phyloP scores from a whole-genome alignment of 192 early-diverging fungal genomes.

The Gigaspora rosea region DNA sequence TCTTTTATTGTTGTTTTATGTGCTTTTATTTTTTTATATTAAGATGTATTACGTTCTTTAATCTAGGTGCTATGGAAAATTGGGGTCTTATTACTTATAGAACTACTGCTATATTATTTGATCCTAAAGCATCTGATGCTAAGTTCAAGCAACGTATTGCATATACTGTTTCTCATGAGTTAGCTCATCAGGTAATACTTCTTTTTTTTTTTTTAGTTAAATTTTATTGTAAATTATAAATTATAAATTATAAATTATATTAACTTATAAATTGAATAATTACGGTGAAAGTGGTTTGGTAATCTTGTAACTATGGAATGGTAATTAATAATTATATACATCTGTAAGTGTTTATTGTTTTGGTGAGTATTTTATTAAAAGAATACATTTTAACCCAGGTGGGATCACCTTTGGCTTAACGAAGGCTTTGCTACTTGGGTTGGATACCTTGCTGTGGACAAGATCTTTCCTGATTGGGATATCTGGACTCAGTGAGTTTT shows the following conservation, averaged over 20 bases:
- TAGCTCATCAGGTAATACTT: conserved; percentile 61
- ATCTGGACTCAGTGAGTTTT: conserved; percentile 69
- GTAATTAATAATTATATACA: background rate
- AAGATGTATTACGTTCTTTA: background rate
- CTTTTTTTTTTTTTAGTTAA: background rate
- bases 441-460: conserved; percentile 82
- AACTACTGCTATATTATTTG: conserved; percentile 80
- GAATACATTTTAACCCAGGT: conserved; percentile 44
- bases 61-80: conserved; percentile 86
- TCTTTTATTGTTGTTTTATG: background rate
- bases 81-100: conserved; percentile 97
- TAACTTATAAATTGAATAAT: background rate
- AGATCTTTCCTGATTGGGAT: conserved; percentile 94
- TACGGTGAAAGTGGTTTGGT: conserved; percentile 70
- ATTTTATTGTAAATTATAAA: background rate
- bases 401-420: conserved; percentile 94
- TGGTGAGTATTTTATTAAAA: background rate
- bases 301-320: conserved; percentile 97
- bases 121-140: conserved; percentile 74
- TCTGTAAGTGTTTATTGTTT: background rate
- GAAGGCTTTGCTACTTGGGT: conserved; percentile 99
- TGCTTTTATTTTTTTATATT: background rate
- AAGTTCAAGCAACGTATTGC: conserved; percentile 81
- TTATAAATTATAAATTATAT: too few species aligned
- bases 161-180: conserved; percentile 90